Conservation (phyloP, 805 yeast genomes). For the Yarrowia osloensis region DNA sequence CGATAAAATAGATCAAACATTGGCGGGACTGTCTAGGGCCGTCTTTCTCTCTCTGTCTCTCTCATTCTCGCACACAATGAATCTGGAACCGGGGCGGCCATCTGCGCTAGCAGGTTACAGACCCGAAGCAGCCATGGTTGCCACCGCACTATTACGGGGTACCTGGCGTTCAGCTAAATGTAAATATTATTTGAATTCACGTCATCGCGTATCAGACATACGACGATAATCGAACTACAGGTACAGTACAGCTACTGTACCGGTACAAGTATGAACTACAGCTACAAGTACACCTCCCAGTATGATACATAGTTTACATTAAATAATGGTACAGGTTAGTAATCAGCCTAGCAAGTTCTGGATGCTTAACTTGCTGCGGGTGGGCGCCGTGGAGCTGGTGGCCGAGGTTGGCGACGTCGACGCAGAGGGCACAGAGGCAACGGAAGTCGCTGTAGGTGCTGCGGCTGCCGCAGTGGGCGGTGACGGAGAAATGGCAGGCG, state of each 20-base stretch:
- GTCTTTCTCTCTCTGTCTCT: too few relatives aligned
- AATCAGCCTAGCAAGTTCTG: slow-evolving; percentile 26
- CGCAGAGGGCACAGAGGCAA: neutral
- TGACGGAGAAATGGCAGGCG: neutral
- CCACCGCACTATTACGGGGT: neutral
- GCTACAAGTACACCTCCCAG: neutral
- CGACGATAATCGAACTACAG: too few relatives aligned
- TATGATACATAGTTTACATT: slow-evolving; percentile 20
- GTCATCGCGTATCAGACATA: too few relatives aligned
- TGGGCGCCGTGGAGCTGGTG: slow-evolving; percentile 6
- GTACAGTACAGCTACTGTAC: too few relatives aligned
- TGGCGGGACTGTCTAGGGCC: neutral
- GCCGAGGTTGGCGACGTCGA: neutral
- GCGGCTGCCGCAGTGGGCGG: slow-evolving; percentile 1
- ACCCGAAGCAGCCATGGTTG: slow-evolving; percentile 21
- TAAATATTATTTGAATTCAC: neutral
- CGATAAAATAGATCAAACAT: neutral
- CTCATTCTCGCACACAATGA: too few relatives aligned
- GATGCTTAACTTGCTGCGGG: slow-evolving; percentile 27
- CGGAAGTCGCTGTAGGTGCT: neutral
- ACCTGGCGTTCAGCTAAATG: neutral
- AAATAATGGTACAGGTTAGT: slow-evolving; percentile 24
- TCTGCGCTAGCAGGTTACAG: neutral
- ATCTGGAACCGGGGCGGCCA: slow-evolving; percentile 6
- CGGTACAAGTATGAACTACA: too few relatives aligned